Percentiles rank a stretch among this genome's conserved stretches.
Evolutionary conservation across 2,329 filamentous ascomycete species (phyloP).

Genomic region (Exophiala xenobiotica): DNA sequence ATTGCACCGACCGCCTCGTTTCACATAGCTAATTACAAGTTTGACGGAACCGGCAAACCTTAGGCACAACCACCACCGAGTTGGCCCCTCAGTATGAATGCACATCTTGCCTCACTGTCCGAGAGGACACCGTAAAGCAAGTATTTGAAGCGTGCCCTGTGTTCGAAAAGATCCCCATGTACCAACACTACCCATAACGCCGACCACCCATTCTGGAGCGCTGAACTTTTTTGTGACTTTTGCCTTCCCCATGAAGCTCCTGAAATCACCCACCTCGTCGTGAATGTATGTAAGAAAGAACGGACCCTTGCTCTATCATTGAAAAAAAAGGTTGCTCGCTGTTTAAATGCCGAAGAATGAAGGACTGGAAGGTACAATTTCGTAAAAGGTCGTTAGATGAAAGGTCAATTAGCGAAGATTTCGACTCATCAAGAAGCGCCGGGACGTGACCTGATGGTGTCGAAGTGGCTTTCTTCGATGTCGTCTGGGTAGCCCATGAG

Average conservation of each 20-base stretch:
- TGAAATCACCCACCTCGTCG: conserved; percentile 19
- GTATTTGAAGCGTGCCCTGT: conserved; percentile 13
- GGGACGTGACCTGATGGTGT: not conserved
- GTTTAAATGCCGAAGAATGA: conserved; percentile 26
- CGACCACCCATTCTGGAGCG: conserved; percentile 6
- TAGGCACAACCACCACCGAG: not conserved
- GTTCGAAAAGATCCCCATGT: conserved; percentile 13
- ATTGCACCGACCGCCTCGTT: conserved; percentile 17
- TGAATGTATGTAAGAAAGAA: conserved; percentile 22
- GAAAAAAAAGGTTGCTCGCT: conserved; percentile 20
- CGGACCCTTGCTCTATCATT: conserved; percentile 20
- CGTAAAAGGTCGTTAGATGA: conserved; percentile 27
- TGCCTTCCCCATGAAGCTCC: conserved; percentile 16
- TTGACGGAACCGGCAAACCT: conserved; percentile 10
- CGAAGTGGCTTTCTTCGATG: not conserved
- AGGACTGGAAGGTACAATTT: conserved; percentile 22
- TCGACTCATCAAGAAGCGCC: conserved; percentile 11
- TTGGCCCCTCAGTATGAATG: not conserved
- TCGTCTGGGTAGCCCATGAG: not conserved
- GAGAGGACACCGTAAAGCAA: conserved; percentile 12
- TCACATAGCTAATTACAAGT: conserved; percentile 28
- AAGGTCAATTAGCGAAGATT: conserved; percentile 23
- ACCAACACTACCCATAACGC: conserved; percentile 15
- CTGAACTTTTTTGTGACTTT: conserved; percentile 26
- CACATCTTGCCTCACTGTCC: not conserved